Conservation (phyloP, 225 moss, liverwort and hornwort species). For the Pleurozium schreberi region DNA sequence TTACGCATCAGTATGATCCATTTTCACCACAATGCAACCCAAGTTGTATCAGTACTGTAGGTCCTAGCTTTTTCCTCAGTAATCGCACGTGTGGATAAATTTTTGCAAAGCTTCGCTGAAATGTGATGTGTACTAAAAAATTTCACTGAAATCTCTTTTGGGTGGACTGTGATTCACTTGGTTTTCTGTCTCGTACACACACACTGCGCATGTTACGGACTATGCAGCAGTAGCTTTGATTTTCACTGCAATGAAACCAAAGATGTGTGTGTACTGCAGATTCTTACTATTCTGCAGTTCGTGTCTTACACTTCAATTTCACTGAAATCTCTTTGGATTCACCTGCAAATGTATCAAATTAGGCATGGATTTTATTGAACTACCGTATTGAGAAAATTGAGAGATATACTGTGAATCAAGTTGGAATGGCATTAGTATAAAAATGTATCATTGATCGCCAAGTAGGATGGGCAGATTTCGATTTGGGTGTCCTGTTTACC, state of each 20-base stretch:
- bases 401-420: background rate
- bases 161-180: background rate
- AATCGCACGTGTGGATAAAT: background rate
- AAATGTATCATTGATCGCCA: background rate
- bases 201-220: background rate
- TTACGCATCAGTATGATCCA: background rate
- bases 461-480: background rate
- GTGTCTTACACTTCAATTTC: too few species aligned
- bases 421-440: background rate
- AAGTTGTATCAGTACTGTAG: background rate
- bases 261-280: background rate
- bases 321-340: background rate
- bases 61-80: background rate
- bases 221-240: background rate
- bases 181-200: background rate
- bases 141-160: background rate
- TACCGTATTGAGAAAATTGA: background rate
- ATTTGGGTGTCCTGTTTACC: background rate
- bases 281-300: background rate
- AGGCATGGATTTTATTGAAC: background rate
- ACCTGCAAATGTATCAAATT: background rate
- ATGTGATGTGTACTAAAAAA: background rate
- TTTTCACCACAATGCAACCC: background rate
- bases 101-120: background rate
- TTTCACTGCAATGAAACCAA: background rate